These are phyloP conservation scores for Ogataea nitratoaversa DNA, from an alignment of 805 yeast genomes.

Conservation along the genomic window DNA sequence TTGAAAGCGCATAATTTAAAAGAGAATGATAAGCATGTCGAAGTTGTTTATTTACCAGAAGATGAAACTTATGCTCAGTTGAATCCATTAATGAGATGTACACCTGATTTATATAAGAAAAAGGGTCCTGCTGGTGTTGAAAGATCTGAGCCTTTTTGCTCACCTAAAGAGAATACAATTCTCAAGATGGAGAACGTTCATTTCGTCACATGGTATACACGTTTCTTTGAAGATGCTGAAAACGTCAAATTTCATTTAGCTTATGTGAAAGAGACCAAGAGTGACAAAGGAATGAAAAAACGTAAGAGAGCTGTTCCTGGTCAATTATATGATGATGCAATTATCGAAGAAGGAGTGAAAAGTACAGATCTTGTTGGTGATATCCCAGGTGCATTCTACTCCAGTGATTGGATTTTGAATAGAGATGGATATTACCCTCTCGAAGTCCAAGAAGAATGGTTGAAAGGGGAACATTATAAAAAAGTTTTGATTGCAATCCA, in stretches of 20 bases:
- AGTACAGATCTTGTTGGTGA: slow-evolving; percentile 22
- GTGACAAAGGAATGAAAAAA: slow-evolving; percentile 53
- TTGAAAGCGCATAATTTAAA: slow-evolving; percentile 71
- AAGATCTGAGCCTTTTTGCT: slow-evolving; percentile 77
- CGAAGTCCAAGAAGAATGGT: slow-evolving; percentile 60
- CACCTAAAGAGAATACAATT: slow-evolving; percentile 61
- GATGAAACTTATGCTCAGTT: slow-evolving; percentile 68
- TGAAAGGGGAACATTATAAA: slow-evolving; percentile 48
- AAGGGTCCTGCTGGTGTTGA: slow-evolving; percentile 56
- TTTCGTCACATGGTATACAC: slow-evolving; percentile 78
- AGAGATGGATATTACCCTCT: slow-evolving; percentile 62
- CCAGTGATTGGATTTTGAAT: slow-evolving; percentile 66
- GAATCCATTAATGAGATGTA: slow-evolving; percentile 80
- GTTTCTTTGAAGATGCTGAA: slow-evolving; percentile 55
- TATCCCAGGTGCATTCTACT: slow-evolving; percentile 45
- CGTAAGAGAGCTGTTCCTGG: slow-evolving; percentile 29
- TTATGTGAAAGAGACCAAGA: slow-evolving; percentile 51
- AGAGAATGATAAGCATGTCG: slow-evolving; percentile 53
- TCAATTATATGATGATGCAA: slow-evolving; percentile 14
- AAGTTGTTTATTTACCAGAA: slow-evolving; percentile 55
- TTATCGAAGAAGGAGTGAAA: slow-evolving; percentile 15
- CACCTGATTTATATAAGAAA: slow-evolving; percentile 67
- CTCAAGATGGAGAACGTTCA: slow-evolving; percentile 60
- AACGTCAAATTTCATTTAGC: slow-evolving; percentile 66
- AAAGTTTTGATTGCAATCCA: slow-evolving; percentile 67